These are phyloP conservation scores for Neurospora sp. DNA, from an alignment of 495 filamentous ascomycete species.

Conservation along the genomic window DNA sequence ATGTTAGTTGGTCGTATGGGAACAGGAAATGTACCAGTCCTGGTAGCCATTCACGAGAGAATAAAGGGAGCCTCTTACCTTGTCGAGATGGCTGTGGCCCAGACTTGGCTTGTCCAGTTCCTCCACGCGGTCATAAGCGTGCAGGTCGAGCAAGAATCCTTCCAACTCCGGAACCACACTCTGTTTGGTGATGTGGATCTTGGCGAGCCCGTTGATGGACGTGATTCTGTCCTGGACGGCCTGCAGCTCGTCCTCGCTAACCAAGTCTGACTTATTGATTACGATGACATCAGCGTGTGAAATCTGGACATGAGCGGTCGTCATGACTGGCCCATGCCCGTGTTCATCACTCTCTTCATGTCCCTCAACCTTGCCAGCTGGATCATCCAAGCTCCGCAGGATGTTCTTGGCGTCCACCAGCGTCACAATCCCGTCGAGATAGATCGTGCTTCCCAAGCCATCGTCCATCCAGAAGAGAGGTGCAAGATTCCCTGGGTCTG, in stretches of 20 bases:
- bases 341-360: conserved; percentile 40
- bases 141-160: conserved; percentile 76
- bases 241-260: conserved; percentile 57
- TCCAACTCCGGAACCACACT: conserved; percentile 74
- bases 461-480: conserved; percentile 97
- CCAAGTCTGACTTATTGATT: conserved; percentile 88
- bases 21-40: neutral
- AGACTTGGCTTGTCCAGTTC: conserved; percentile 54
- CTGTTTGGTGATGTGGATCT: conserved; percentile 69
- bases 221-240: conserved; percentile 54
- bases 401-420: conserved; percentile 95
- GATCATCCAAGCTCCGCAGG: conserved; percentile 66
- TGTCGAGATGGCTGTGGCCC: conserved; percentile 75
- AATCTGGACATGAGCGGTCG: conserved; percentile 91
- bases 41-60: neutral
- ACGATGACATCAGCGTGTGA: conserved; percentile 95
- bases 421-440: conserved; percentile 93
- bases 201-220: conserved; percentile 85
- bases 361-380: conserved; percentile 48
- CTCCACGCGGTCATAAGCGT: conserved; percentile 80
- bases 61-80: conserved; percentile 38
- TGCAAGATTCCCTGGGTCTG: conserved; percentile 91
- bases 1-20: neutral
- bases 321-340: conserved; percentile 51
- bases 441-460: conserved; percentile 85